These are phyloP conservation scores for Diaporthe destruens DNA, from an alignment of 2,329 filamentous ascomycete species.

Conservation along the genomic window DNA sequence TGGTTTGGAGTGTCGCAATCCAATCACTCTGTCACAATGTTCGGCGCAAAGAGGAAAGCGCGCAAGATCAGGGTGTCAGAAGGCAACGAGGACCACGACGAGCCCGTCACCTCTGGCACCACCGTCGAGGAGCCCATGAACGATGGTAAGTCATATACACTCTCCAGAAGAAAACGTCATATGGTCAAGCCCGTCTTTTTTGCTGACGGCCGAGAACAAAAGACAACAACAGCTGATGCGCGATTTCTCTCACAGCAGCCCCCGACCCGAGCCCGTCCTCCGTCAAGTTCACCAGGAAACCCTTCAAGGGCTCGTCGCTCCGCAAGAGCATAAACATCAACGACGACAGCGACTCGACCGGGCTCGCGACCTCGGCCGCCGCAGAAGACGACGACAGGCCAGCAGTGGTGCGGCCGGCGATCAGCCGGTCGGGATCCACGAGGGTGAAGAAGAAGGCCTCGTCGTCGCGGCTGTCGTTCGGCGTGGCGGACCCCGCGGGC, in stretches of 20 bases:
- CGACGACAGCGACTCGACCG: constrained; percentile 50
- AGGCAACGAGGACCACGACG: constrained; percentile 66
- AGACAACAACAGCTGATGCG: constrained; percentile 49
- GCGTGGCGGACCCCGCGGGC: constrained; percentile 67
- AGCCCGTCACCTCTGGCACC: constrained; percentile 34
- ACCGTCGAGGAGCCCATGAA: constrained; percentile 47
- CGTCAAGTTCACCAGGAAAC: constrained; percentile 64
- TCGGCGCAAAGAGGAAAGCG: constrained; percentile 74
- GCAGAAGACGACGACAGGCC: constrained; percentile 60
- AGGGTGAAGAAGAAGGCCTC: constrained; percentile 82
- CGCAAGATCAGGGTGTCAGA: constrained; percentile 81
- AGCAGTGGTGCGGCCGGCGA: constrained; percentile 62
- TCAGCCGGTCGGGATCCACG: constrained; percentile 61
- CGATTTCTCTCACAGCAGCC: constrained; percentile 43
- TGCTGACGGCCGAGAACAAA: constrained; percentile 47
- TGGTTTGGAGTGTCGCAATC: neutral
- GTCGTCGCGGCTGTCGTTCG: constrained; percentile 81
- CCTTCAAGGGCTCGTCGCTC: constrained; percentile 69
- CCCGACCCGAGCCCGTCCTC: constrained; percentile 50
- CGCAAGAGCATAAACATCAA: constrained; percentile 67
- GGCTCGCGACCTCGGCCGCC: constrained; percentile 44
- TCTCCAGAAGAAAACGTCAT: neutral
- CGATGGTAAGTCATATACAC: constrained; percentile 55
- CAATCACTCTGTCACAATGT: constrained; percentile 63
- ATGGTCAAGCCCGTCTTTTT: constrained; percentile 37